Evolutionary conservation across 768 basidiomycete species (phyloP).

Genomic region (Hysterangium stoloniferum): DNA sequence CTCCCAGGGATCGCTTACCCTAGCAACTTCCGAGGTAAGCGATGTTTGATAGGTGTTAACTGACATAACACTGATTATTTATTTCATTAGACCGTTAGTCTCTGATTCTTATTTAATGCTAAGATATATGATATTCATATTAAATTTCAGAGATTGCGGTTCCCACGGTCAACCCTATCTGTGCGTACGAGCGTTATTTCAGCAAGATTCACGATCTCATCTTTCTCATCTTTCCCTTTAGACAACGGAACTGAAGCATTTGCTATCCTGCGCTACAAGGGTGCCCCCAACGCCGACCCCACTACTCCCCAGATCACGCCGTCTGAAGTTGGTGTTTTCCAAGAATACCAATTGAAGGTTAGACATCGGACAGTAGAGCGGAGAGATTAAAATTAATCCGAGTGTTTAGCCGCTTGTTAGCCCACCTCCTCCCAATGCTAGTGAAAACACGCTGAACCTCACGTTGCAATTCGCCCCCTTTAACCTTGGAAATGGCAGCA

Average conservation of each 20-base stretch:
- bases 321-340: slow-evolving; percentile 18
- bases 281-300: slow-evolving; percentile 32
- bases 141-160: slow-evolving; percentile 36
- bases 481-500: neutral
- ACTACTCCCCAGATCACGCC: slow-evolving; percentile 22
- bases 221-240: slow-evolving; percentile 14
- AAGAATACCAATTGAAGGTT: slow-evolving; percentile 24
- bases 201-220: neutral
- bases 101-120: too few relatives aligned
- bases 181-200: neutral
- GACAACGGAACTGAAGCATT: slow-evolving; percentile 30
- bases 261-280: slow-evolving; percentile 44
- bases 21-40: neutral
- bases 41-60: too few relatives aligned
- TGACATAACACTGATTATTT: too few relatives aligned
- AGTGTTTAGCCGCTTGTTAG: slow-evolving; percentile 14
- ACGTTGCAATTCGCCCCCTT: neutral
- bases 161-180: slow-evolving; percentile 11
- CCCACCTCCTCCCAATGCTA: slow-evolving; percentile 7
- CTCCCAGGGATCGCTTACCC: neutral
- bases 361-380: slow-evolving; percentile 10
- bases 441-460: neutral
- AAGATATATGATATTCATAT: too few relatives aligned
- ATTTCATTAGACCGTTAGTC: too few relatives aligned
- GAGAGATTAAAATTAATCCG: slow-evolving; percentile 14